A percentile compares a stretch with the other conserved stretches of the same genome.
Evolutionary conservation across 2,329 filamentous ascomycete species (phyloP).

Genomic region (Trichoderma hamatum): DNA sequence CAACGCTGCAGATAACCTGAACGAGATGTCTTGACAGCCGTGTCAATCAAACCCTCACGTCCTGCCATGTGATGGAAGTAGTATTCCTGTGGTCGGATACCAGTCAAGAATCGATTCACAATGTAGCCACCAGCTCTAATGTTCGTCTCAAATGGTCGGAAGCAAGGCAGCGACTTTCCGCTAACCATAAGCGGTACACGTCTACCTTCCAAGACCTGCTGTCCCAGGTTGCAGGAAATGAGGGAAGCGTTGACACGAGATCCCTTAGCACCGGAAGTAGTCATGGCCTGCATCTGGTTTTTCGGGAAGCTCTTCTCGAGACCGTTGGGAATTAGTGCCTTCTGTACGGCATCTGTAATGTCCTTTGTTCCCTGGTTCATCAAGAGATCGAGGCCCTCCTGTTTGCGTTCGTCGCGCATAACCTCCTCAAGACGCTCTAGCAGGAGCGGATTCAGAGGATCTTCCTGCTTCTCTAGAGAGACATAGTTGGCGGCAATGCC

Average conservation of each 20-base stretch:
- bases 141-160: constrained; percentile 87
- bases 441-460: constrained; percentile 70
- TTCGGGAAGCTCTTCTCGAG: constrained; percentile 91
- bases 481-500: constrained; percentile 87
- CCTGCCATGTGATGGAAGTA: constrained; percentile 99
- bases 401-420: constrained; percentile 86
- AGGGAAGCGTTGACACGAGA: constrained; percentile 91
- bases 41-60: constrained; percentile 97
- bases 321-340: constrained; percentile 75
- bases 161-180: constrained; percentile 93
- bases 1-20: constrained; percentile 96
- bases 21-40: constrained; percentile 95
- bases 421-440: constrained; percentile 83
- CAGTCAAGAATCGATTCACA: constrained; percentile 94
- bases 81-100: constrained; percentile 95
- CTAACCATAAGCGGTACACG: constrained; percentile 97
- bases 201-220: constrained; percentile 93
- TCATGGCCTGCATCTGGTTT: constrained; percentile 99
- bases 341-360: constrained; percentile 79
- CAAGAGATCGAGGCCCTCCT: constrained; percentile 84
- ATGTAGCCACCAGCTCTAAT: constrained; percentile 92
- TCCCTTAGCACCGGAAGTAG: constrained; percentile 93
- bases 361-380: constrained; percentile 71
- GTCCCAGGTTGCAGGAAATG: constrained; percentile 96
- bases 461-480: constrained; percentile 68